These are phyloP conservation scores for Nitzschia putrida DNA, from an alignment of 108 stramenopile species.

Conservation along the genomic window DNA sequence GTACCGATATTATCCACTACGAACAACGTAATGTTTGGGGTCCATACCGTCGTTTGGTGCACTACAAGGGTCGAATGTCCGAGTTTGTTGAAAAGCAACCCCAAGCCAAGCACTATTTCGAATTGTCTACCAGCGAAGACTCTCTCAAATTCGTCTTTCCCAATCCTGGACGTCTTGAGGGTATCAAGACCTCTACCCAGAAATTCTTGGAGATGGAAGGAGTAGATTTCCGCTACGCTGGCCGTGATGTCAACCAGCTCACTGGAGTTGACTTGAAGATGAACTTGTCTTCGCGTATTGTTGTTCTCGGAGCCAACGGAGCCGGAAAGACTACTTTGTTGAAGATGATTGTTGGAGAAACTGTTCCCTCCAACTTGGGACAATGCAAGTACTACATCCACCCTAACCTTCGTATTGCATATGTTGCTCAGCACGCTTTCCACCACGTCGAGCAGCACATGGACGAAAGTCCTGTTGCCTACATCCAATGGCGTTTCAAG, in stretches of 20 bases:
- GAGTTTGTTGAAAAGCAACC: constrained; percentile 92
- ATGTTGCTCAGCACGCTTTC: constrained; percentile 96
- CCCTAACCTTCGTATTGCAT: constrained; percentile 89
- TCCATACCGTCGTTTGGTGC: constrained; percentile 89
- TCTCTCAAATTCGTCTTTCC: constrained; percentile 85
- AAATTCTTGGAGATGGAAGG: constrained; percentile 92
- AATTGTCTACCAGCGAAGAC: constrained; percentile 81
- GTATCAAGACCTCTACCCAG: constrained; percentile 94
- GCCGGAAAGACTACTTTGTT: constrained; percentile 92
- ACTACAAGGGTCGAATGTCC: constrained; percentile 88
- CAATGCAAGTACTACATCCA: constrained; percentile 83
- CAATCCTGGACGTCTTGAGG: constrained; percentile 90
- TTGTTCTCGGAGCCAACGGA: constrained; percentile 87
- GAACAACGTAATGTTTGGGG: constrained; percentile 87
- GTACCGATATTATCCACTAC: constrained; percentile 95
- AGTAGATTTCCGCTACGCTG: constrained; percentile 89
- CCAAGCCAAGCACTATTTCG: constrained; percentile 95
- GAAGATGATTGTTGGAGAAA: constrained; percentile 91
- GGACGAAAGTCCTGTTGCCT: constrained; percentile 86
- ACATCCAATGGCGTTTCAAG: constrained; percentile 98
- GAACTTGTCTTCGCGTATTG: constrained; percentile 86
- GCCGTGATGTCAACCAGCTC: constrained; percentile 64
- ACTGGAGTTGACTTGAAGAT: constrained; percentile 82
- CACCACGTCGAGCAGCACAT: constrained; percentile 95
- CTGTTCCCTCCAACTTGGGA: constrained; percentile 76